Evolutionary conservation across 2,329 filamentous ascomycete genomes (phyloP).

Genomic region (Arthrobotrys musiformis): DNA sequence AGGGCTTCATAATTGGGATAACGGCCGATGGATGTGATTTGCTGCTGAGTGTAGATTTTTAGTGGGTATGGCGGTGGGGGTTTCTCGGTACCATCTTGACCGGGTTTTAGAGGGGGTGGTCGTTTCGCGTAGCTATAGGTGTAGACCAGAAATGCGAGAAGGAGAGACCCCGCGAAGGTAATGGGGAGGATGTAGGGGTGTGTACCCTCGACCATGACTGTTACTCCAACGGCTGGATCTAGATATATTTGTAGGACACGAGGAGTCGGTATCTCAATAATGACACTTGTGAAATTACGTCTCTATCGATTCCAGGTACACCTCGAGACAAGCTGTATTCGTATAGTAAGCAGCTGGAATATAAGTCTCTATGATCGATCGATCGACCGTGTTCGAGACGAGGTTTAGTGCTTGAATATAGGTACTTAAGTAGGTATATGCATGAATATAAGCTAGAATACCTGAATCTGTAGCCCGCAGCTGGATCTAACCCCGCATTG

Average conservation of each 20-base stretch:
- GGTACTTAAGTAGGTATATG: no score
- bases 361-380: no score
- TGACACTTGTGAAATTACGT: no score
- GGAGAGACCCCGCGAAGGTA: background rate
- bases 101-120: background rate
- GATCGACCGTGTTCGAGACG: no score
- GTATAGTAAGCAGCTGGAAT: no score
- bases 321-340: no score
- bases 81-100: background rate
- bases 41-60: constrained; percentile 60
- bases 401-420: no score
- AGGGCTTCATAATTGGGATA: constrained; percentile 83
- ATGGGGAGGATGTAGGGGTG: background rate
- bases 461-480: background rate
- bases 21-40: constrained; percentile 76
- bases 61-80: background rate
- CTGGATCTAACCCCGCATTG: background rate
- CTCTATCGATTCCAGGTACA: no score
- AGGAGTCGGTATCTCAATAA: no score
- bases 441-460: no score
- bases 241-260: no score
- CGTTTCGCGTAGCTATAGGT: background rate
- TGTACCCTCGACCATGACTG: background rate
- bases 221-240: background rate
- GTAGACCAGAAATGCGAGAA: background rate